Percentiles rank a stretch among this genome's conserved stretches.
Conservation (phyloP, 2,329 filamentous ascomycete species). For the Alternaria dauci region DNA sequence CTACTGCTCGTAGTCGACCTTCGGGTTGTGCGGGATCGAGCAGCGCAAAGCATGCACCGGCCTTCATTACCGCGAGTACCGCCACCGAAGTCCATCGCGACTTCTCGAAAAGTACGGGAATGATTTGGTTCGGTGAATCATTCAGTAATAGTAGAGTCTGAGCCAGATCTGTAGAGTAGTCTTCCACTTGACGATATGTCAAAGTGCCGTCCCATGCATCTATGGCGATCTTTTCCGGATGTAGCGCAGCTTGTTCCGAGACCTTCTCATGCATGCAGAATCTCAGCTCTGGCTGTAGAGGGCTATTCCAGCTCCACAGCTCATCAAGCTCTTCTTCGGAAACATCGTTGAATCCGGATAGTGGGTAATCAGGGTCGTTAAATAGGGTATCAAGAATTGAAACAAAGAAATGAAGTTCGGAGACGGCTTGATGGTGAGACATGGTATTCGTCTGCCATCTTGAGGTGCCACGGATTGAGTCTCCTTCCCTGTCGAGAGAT, state of each 20-base stretch:
- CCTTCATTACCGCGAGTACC: conserved; percentile 52
- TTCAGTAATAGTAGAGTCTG: conserved; percentile 36
- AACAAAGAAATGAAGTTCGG: conserved; percentile 55
- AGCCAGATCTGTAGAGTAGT: conserved; percentile 43
- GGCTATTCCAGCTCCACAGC: conserved; percentile 60
- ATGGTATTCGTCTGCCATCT: conserved; percentile 54
- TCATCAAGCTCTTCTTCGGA: conserved; percentile 53
- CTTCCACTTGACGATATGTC: conserved; percentile 48
- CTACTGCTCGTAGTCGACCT: conserved; percentile 42
- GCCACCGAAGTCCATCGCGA: conserved; percentile 51
- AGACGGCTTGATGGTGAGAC: conserved; percentile 54
- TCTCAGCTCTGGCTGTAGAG: conserved; percentile 54
- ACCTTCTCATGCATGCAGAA: conserved; percentile 61
- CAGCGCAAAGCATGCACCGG: conserved; percentile 49
- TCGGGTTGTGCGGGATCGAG: conserved; percentile 50
- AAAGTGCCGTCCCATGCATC: conserved; percentile 50
- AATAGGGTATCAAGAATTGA: conserved; percentile 51
- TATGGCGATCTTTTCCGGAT: conserved; percentile 50
- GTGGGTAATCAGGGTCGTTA: conserved; percentile 18
- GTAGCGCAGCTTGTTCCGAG: conserved; percentile 46
- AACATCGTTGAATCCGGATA: conserved; percentile 30
- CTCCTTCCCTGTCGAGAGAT: conserved; percentile 34
- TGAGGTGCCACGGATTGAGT: conserved; percentile 50
- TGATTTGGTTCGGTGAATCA: conserved; percentile 40
- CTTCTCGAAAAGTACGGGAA: conserved; percentile 53